These are phyloP conservation scores for Pichia scutulata DNA, from an alignment of 805 yeast species.

Conservation along the genomic window DNA sequence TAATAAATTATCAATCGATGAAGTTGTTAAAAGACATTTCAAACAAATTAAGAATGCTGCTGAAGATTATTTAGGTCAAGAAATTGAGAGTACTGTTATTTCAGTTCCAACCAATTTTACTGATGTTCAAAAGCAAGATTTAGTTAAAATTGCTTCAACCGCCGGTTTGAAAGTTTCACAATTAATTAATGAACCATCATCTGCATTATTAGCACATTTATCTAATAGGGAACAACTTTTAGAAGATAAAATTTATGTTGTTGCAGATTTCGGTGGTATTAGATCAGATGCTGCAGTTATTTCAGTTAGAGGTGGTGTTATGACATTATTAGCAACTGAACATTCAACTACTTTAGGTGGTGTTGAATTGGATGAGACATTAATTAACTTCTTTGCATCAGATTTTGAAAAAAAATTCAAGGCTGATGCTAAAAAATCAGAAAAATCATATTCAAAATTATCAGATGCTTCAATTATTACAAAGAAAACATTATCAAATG, in stretches of 20 bases:
- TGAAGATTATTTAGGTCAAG: constrained; percentile 80
- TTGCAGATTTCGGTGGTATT: constrained; percentile 94
- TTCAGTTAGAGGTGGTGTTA: constrained; percentile 88
- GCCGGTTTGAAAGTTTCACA: constrained; percentile 81
- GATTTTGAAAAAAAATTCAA: constrained; percentile 88
- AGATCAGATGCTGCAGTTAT: constrained; percentile 93
- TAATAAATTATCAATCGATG: constrained; percentile 61
- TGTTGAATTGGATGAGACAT: constrained; percentile 68
- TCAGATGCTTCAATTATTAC: constrained; percentile 74
- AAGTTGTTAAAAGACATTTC: constrained; percentile 78
- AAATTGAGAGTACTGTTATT: constrained; percentile 74
- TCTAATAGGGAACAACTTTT: constrained; percentile 40
- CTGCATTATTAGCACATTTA: constrained; percentile 82
- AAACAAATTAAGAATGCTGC: constrained; percentile 80
- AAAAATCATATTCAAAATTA: constrained; percentile 84
- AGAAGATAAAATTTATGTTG: constrained; percentile 74
- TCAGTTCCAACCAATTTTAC: constrained; percentile 88
- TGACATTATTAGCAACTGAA: constrained; percentile 79
- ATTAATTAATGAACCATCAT: constrained; percentile 84
- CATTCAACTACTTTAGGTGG: constrained; percentile 86
- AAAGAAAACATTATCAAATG: constrained; percentile 88
- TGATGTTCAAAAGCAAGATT: constrained; percentile 59
- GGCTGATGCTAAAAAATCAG: constrained; percentile 70
- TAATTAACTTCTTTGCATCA: constrained; percentile 78
- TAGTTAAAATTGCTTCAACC: constrained; percentile 51